Evolutionary conservation across 2,329 filamentous ascomycete species (phyloP), one percentile per base, ranked within the genome.

Genomic region (Alternaria triticimaculans): DNA sequence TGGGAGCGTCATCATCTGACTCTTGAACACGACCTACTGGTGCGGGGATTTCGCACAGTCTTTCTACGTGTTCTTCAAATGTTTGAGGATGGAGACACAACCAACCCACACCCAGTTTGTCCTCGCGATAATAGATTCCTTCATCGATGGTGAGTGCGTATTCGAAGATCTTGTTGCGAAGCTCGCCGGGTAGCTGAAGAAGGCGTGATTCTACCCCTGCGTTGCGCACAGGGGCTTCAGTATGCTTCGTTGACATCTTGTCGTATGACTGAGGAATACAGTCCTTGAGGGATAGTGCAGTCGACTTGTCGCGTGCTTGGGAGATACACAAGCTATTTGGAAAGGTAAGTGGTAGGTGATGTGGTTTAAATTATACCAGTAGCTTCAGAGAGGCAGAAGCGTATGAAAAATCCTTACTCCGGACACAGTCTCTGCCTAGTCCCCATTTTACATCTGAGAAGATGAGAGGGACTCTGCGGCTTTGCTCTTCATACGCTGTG

Each of bases 91-190:
- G 28, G 5, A 44, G n/a, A 25, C 9, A 33, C 0, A 58, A 14
- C 18, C 56, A 21, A 9, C 46, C 46, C 3, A 33, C 26, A 18
- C 23, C 18, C 4, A 14, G 2, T 12, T n/a, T 11, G 26, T 43
- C 14, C 18, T 25, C 9, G 4, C 28, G 7, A 15, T 33, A 53
- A 2, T 4, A 15, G 23, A 58, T 6, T 12, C 54, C 53, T 0
- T 55, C 46, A 21, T 51, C 46, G 12, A 59, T 50, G 21, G 55
- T 46, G 21, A 63, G 30, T 11, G 26, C 49, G 33, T 44, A 55
- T 18, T 55, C 55, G 33, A 50, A 55, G 44, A 63, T 51, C 9
- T 8, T 11, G 53, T 63, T 49, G 30, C 57, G 50, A 25, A 63
- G 51, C 33, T 60, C 61, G 33, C 30, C 23, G 12, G 61, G 57